Evolutionary conservation across 139 green algal species (phyloP), one percentile per base, ranked within the genome.

Genomic region (Volvox reticuliferus): DNA sequence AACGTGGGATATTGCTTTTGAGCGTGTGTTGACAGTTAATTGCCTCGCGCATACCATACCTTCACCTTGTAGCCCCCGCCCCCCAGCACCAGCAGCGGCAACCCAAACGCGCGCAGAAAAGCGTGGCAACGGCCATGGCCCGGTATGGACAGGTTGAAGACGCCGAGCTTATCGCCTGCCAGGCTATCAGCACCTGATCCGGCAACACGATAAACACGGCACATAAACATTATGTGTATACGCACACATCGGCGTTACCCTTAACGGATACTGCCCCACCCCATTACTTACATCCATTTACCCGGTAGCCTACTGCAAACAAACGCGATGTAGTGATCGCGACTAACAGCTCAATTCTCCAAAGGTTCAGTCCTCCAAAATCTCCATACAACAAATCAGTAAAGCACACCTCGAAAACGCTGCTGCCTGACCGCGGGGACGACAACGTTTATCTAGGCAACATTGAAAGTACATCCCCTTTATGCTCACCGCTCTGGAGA

Each of bases 51-150:
- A 28, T 75, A 75, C 67, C 65, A 5, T 36, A 89, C 83, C 83
- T 96, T 97, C 87, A 99, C 99, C 79, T 96, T 99, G 95, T 99
- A 99, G 0, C 98, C 98, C 12, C 98, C 98, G 6, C 98, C 98
- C 0, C 98, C 98, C 79, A 99, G 93, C 78, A 99, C 96, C 82
- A 99, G 91, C 94, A 99, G 93, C 20, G 98, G 98, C 78, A 98
- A 81, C 26, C 95, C 95, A 82, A 97, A 99, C 16, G 83, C 81
- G 77, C 94, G 92, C 94, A 99, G 95, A 86, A 96, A 97, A 35
- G 92, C 88, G 61, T 99, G 93, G 86, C 97, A 99, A 13, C 96
- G 94, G 0, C 96, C 96, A 87, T 99, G 98, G 0, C 98, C 98
- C 88, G 92, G 92, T 63, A 99, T 97, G 24, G 93, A 96, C 32